Conservation (phyloP, 75 land plant species). For the Sequoiadendron giganteum region DNA sequence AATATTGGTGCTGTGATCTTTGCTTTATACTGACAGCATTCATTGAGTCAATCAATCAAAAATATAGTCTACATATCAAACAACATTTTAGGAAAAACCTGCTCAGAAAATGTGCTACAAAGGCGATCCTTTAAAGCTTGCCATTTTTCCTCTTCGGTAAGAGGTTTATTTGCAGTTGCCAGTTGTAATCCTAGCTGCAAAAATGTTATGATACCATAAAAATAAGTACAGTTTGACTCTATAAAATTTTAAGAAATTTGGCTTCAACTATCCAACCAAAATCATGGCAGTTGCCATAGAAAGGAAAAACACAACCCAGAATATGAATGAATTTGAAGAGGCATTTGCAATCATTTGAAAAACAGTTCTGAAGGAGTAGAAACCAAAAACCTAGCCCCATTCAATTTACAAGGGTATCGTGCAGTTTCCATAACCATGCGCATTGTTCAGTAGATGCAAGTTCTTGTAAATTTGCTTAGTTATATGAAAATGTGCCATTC, state of each 20-base stretch:
- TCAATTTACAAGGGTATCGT: neutral
- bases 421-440: neutral
- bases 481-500: too few species aligned
- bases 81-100: neutral
- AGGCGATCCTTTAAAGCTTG: neutral
- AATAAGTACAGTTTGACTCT: neutral
- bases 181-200: neutral
- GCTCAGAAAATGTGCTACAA: neutral
- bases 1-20: neutral
- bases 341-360: neutral
- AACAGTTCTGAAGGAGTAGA: neutral
- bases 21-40: neutral
- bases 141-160: slow-evolving; percentile 10
- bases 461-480: too few species aligned
- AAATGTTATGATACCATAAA: neutral
- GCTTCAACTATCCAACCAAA: neutral
- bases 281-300: neutral
- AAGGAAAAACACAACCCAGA: neutral
- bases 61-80: neutral
- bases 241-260: neutral
- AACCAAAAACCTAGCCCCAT: neutral
- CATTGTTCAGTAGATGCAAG: neutral
- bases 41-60: neutral
- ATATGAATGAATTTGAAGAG: neutral
- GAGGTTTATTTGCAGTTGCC: neutral